phyloP scores from a whole-genome alignment of 345 rosid genomes.

The Nasturtium officinale region DNA sequence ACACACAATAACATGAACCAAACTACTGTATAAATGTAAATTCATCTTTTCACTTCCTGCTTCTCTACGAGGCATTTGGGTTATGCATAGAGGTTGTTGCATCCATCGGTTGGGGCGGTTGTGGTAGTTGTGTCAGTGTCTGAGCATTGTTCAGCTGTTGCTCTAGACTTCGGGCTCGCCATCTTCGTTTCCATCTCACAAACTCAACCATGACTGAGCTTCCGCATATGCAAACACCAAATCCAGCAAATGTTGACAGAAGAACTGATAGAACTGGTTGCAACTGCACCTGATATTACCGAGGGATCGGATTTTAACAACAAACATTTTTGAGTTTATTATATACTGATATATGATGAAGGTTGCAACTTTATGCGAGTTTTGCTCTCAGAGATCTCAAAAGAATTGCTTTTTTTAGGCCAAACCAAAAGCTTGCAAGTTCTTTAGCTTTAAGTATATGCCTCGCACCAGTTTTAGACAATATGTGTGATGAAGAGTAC shows the following conservation, averaged over 20 bases:
- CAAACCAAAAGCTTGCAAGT: slow-evolving; percentile 3
- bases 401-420: background rate
- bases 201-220: slow-evolving; percentile 83
- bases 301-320: background rate
- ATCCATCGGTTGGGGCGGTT: slow-evolving; percentile 29
- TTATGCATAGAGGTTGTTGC: slow-evolving; percentile 35
- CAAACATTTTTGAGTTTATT: slow-evolving; percentile 1
- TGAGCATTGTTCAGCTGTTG: slow-evolving; percentile 29
- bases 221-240: slow-evolving; percentile 80
- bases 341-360: slow-evolving; percentile 12
- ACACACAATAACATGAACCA: slow-evolving; percentile 17
- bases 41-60: slow-evolving; percentile 22
- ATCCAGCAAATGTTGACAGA: slow-evolving; percentile 81
- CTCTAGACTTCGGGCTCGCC: slow-evolving; percentile 44
- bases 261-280: slow-evolving; percentile 77
- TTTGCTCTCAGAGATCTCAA: background rate
- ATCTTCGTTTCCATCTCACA: slow-evolving; percentile 69
- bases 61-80: slow-evolving; percentile 31
- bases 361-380: background rate
- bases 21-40: slow-evolving; percentile 29
- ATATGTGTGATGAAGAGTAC: slow-evolving; percentile 23
- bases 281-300: slow-evolving; percentile 54
- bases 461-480: background rate
- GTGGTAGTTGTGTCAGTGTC: slow-evolving; percentile 19
- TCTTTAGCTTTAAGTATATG: slow-evolving; percentile 5